A percentile compares a stretch with the other conserved stretches of the same genome.
Conservation (phyloP, 441 rosid genomes). For the Brassica balearica region DNA sequence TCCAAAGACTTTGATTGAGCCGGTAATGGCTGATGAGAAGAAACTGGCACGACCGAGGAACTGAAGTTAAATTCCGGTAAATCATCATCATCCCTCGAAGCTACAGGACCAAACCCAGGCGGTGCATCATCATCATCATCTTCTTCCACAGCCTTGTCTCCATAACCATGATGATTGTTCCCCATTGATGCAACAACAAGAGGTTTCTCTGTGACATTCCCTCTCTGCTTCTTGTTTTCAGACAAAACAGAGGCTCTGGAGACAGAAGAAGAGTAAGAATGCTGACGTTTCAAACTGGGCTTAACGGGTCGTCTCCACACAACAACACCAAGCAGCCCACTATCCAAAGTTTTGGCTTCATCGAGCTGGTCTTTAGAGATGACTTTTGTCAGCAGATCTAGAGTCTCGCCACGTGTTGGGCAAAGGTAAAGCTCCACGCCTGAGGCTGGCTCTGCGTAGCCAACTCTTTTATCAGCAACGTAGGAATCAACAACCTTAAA, state of each 20-base stretch:
- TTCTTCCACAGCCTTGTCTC: slow-evolving; percentile 31
- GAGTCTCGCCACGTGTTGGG: slow-evolving; percentile 66
- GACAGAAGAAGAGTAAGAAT: slow-evolving; percentile 47
- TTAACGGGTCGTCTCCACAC: slow-evolving; percentile 86
- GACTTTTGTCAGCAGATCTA: slow-evolving; percentile 68
- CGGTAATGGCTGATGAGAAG: slow-evolving; percentile 33
- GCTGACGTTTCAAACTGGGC: slow-evolving; percentile 31
- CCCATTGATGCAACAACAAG: slow-evolving; percentile 25
- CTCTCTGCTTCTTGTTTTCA: slow-evolving; percentile 38
- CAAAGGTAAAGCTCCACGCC: slow-evolving; percentile 89
- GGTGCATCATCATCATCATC: slow-evolving; percentile 72
- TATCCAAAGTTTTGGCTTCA: slow-evolving; percentile 60
- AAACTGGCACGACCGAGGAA: slow-evolving; percentile 33
- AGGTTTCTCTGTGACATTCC: slow-evolving; percentile 31
- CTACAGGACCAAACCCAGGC: slow-evolving; percentile 87
- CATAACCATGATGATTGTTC: slow-evolving; percentile 31
- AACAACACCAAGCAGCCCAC: slow-evolving; percentile 89
- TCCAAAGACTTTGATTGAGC: slow-evolving; percentile 40
- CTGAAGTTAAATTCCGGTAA: slow-evolving; percentile 81
- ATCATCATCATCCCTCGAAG: slow-evolving; percentile 79
- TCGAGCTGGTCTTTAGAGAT: slow-evolving; percentile 71
- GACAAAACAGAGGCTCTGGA: slow-evolving; percentile 52
- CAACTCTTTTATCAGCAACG: slow-evolving; percentile 77
- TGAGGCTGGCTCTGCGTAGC: slow-evolving; percentile 79
- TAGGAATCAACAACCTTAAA: slow-evolving; percentile 76